Evolutionary conservation across 208 protist genomes (phyloP).

Genomic region (Leptomonas pyrrhocoris): DNA sequence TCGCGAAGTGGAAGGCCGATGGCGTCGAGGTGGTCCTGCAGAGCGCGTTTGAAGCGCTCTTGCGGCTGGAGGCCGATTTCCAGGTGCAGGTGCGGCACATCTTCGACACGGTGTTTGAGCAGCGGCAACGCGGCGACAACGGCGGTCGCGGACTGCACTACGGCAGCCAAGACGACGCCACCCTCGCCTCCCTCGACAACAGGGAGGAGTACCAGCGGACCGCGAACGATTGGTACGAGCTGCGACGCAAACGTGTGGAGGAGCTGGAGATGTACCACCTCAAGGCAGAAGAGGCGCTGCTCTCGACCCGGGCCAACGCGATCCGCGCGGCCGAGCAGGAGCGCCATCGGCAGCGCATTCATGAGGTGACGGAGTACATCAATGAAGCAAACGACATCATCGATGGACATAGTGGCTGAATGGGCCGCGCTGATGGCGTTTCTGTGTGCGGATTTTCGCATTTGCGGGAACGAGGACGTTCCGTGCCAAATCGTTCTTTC

Average conservation of each 20-base stretch:
- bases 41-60: conserved; percentile 72
- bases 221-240: conserved; percentile 81
- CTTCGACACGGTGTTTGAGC: conserved; percentile 74
- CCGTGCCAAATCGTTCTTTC: no score
- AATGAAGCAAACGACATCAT: conserved; percentile 40
- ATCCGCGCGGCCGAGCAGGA: conserved; percentile 69
- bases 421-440: no score
- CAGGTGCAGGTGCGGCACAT: conserved; percentile 69
- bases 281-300: conserved; percentile 67
- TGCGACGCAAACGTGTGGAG: conserved; percentile 76
- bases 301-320: conserved; percentile 41
- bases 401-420: conserved; percentile 16
- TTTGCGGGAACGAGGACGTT: no score
- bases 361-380: conserved; percentile 75
- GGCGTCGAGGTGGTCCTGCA: conserved; percentile 77
- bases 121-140: conserved; percentile 60
- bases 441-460: no score
- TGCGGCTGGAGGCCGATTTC: conserved; percentile 81
- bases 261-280: conserved; percentile 76
- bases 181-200: conserved; percentile 64
- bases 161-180: conserved; percentile 39
- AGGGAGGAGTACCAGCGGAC: conserved; percentile 84
- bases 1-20: conserved; percentile 79
- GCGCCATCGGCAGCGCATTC: conserved; percentile 64
- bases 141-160: conserved; percentile 19